phyloP scores from a whole-genome alignment of 441 rosid genomes.

The Croton laevigatus region DNA sequence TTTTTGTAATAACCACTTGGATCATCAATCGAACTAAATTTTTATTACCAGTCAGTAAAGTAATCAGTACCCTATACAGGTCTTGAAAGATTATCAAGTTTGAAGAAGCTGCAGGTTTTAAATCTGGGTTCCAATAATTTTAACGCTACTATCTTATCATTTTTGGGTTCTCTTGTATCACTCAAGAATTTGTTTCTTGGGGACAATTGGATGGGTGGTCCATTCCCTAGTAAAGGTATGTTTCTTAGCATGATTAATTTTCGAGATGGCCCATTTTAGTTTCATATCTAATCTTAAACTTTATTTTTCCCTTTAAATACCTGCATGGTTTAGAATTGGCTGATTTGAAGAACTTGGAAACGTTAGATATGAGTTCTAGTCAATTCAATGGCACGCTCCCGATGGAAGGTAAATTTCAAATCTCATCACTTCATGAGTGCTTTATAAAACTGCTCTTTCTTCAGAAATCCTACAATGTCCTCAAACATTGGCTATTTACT shows the following conservation, averaged over 20 bases:
- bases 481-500: background rate
- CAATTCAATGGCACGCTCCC: background rate
- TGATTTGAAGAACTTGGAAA: background rate
- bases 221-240: constrained; percentile 4
- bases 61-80: background rate
- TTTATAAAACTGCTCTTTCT: background rate
- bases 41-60: background rate
- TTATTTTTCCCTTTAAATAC: background rate
- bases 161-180: background rate
- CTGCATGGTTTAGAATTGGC: background rate
- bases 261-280: background rate
- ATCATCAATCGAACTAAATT: background rate
- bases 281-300: background rate
- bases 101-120: constrained; percentile 6
- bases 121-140: background rate
- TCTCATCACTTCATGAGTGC: background rate
- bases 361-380: background rate
- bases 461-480: background rate
- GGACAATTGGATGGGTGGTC: background rate
- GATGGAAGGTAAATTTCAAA: background rate
- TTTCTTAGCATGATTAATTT: background rate
- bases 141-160: background rate
- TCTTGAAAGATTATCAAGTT: background rate
- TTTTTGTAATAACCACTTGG: background rate
- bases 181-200: constrained; percentile 7